A percentile compares a stretch with the other conserved stretches of the same genome.
phyloP scores from a whole-genome alignment of 2,329 filamentous ascomycete genomes.

The Fusarium falciforme region DNA sequence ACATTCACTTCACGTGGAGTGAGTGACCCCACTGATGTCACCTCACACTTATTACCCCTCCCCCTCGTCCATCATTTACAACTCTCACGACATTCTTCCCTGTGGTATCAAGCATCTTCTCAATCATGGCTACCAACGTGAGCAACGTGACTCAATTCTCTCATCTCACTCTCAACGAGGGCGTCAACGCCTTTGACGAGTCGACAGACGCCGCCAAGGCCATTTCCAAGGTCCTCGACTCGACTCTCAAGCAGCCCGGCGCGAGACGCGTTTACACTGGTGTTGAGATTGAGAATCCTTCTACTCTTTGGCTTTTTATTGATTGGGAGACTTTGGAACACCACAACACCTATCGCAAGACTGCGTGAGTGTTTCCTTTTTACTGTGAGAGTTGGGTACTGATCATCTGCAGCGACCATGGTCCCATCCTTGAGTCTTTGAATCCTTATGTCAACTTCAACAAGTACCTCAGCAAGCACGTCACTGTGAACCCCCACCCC shows the following conservation, averaged over 20 bases:
- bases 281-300: conserved; percentile 40
- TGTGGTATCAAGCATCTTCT: neutral
- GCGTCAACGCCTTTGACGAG: conserved; percentile 23
- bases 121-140: conserved; percentile 30
- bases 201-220: conserved; percentile 28
- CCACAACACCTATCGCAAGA: conserved; percentile 32
- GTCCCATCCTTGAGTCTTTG: conserved; percentile 31
- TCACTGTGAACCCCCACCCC: conserved; percentile 34
- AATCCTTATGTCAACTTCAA: conserved; percentile 25
- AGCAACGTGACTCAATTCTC: conserved; percentile 40
- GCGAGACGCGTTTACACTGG: conserved; percentile 38
- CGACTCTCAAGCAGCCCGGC: conserved; percentile 37
- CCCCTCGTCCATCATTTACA: neutral
- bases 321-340: conserved; percentile 41
- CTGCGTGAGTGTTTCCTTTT: conserved; percentile 19
- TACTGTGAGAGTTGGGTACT: neutral
- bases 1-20: conserved; percentile 10
- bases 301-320: conserved; percentile 39
- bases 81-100: neutral
- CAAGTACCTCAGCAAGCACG: conserved; percentile 37
- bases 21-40: conserved; percentile 16
- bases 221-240: conserved; percentile 28
- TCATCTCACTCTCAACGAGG: conserved; percentile 32
- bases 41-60: conserved; percentile 22
- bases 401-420: conserved; percentile 9